A percentile compares a stretch with the other conserved stretches of the same genome.
These are phyloP conservation scores for Boletus holoroseus DNA, from an alignment of 1,284 basidiomycete species.

Conservation along the genomic window DNA sequence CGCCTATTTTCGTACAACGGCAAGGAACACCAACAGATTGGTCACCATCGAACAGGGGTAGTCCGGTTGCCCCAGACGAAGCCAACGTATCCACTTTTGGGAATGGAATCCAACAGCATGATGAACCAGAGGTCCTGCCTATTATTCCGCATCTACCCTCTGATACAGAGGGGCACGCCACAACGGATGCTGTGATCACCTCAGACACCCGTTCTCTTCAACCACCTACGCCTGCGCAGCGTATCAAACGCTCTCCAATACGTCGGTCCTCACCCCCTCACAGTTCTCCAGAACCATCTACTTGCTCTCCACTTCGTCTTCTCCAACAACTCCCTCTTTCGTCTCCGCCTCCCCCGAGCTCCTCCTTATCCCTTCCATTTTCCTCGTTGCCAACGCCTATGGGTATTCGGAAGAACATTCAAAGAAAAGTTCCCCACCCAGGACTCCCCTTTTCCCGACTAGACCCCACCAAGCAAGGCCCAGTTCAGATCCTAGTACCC, in stretches of 20 bases:
- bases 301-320: neutral
- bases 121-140: slow-evolving; percentile 1
- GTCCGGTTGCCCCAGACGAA: slow-evolving; percentile 6
- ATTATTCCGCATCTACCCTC: neutral
- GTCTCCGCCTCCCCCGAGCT: slow-evolving; percentile 14
- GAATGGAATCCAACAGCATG: slow-evolving; percentile 2
- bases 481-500: slow-evolving; percentile 29
- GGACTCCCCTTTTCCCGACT: slow-evolving; percentile 7
- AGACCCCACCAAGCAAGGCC: slow-evolving; percentile 20
- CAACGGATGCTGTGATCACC: neutral
- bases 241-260: slow-evolving; percentile 10
- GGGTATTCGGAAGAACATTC: slow-evolving; percentile 21
- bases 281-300: slow-evolving; percentile 11
- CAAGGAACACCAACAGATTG: slow-evolving; percentile 30
- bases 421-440: slow-evolving; percentile 29
- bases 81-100: neutral
- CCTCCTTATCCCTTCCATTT: slow-evolving; percentile 8
- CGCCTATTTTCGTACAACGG: slow-evolving; percentile 3
- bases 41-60: slow-evolving; percentile 26
- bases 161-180: neutral
- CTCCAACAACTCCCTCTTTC: slow-evolving; percentile 12
- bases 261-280: slow-evolving; percentile 4
- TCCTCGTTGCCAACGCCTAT: slow-evolving; percentile 9
- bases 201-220: slow-evolving; percentile 20
- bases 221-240: slow-evolving; percentile 33